These are phyloP conservation scores for Phytophthora tubulina DNA, from an alignment of 352 stramenopile species.

Conservation along the genomic window DNA sequence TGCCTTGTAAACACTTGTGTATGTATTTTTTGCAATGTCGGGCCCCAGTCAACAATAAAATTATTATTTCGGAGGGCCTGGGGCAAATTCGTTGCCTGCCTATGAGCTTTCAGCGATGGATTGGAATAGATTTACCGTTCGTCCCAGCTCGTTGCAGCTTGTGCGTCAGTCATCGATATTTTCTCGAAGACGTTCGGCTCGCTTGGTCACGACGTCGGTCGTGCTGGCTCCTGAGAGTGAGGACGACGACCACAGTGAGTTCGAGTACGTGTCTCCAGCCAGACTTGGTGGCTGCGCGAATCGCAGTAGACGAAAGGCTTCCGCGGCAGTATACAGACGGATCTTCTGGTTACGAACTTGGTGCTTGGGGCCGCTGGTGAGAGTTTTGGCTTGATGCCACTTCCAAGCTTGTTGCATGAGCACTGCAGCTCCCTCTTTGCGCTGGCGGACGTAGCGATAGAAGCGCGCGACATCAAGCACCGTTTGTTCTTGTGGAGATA, in stretches of 20 bases:
- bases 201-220: constrained; percentile 27
- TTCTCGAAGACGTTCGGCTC: constrained; percentile 31
- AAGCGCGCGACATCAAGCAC: constrained; percentile 72
- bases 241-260: not conserved
- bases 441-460: constrained; percentile 56
- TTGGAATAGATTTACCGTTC: constrained; percentile 15
- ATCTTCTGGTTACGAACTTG: constrained; percentile 34
- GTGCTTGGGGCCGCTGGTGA: not conserved
- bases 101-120: constrained; percentile 3
- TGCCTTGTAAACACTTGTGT: too few species aligned
- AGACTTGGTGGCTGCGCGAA: constrained; percentile 52
- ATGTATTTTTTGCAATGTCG: too few species aligned
- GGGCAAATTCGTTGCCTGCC: too few species aligned
- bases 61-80: too few species aligned
- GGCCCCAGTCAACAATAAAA: too few species aligned
- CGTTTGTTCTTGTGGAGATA: constrained; percentile 64
- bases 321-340: constrained; percentile 55
- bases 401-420: constrained; percentile 60
- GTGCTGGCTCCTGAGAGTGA: constrained; percentile 18
- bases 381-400: constrained; percentile 32
- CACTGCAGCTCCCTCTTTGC: constrained; percentile 53
- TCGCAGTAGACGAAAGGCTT: constrained; percentile 57
- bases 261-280: constrained; percentile 22
- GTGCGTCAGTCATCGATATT: constrained; percentile 18
- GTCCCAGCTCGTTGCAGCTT: not conserved